A percentile compares a stretch with the other conserved stretches of the same genome.
phyloP scores from a whole-genome alignment of 2,329 filamentous ascomycete genomes.

The Aspergillus pseudoglaucus region DNA sequence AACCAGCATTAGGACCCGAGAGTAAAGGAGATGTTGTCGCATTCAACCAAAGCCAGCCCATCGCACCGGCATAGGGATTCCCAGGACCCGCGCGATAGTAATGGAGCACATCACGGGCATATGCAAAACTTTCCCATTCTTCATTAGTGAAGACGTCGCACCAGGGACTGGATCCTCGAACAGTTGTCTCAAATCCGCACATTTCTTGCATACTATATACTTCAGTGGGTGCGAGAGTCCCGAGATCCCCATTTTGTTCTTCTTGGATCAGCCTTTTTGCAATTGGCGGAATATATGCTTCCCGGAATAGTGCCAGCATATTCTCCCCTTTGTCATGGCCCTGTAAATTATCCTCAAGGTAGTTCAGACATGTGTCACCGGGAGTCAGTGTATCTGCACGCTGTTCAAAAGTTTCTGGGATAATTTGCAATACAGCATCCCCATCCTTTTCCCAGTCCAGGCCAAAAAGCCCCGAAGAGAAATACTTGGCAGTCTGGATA shows the following conservation, averaged over 20 bases:
- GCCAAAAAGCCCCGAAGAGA: conserved; percentile 51
- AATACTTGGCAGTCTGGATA: conserved; percentile 51
- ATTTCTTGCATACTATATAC: conserved; percentile 57
- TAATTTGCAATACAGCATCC: conserved; percentile 43
- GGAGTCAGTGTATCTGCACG: conserved; percentile 53
- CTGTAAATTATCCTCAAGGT: conserved; percentile 29
- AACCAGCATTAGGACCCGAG: conserved; percentile 39
- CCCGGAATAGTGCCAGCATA: conserved; percentile 43
- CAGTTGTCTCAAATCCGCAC: conserved; percentile 54
- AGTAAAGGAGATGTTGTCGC: conserved; percentile 47
- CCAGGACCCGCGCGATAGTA: conserved; percentile 55
- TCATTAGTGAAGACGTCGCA: conserved; percentile 49
- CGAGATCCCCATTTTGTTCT: conserved; percentile 19
- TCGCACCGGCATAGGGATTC: conserved; percentile 46
- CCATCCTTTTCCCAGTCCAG: conserved; percentile 36
- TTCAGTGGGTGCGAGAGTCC: conserved; percentile 44
- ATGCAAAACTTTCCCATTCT: conserved; percentile 53
- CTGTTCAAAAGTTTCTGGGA: conserved; percentile 46
- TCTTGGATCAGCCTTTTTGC: conserved; percentile 33
- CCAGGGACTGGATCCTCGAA: conserved; percentile 50
- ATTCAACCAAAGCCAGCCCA: conserved; percentile 56
- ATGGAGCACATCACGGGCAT: conserved; percentile 52
- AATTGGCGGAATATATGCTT: conserved; percentile 44
- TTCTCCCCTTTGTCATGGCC: conserved; percentile 48
- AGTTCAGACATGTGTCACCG: conserved; percentile 40